Base-by-base conservation (phyloP, 2,329 filamentous ascomycete genomes). In the Tolypocladium cylindrosporum region DNA sequence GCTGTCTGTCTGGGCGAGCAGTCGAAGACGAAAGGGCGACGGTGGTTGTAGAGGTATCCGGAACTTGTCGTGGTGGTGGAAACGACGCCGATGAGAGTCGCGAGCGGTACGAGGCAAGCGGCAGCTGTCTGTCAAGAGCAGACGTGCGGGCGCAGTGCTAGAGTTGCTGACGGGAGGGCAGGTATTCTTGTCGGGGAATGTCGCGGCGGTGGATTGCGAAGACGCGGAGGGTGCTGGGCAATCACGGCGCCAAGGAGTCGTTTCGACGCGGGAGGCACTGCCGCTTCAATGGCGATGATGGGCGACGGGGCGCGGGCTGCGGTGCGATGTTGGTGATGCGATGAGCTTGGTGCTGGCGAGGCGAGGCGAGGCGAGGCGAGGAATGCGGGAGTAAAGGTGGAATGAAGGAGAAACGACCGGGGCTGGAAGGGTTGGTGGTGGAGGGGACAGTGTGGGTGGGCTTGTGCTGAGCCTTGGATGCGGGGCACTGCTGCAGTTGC, bases 331-430 rank as follows among this genome's bases (percentile, higher is more conserved):
- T 42, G 55, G 45, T 50, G 24, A 50, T 55, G 53, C 37, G 40
- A 41, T 55, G 53, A 51, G 48, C 48, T 51, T 36, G 48, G 48
- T 51, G 48, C 48, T 51, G 48, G 48, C 24, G 48, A 37, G 55
- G 55, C 50, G 27, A 52, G 50, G 14, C 42, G 42, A 36, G 34
- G 50, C 48, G 39, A 53, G 50, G 51, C 40, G 50, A 50, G 52
- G 53, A 55, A 57, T 57, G 45, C 55, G 55, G 55, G 55, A 52
- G 55, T 48, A 42, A 56, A 50, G 55, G 55, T 56, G 55, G 55
- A 56, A 56, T 50, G 55, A 52, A 56, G 55, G 45, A 52, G 55
- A 56, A 36, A 50, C 37, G 39, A 55, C 54, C 40, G 54, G 54
- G 54, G 54, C 39, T 43, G 43, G 43, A 51, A 37, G 55, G 55